These are phyloP conservation scores for Aspergillus sp. DNA, from an alignment of 2,329 filamentous ascomycete genomes.

Conservation along the genomic window DNA sequence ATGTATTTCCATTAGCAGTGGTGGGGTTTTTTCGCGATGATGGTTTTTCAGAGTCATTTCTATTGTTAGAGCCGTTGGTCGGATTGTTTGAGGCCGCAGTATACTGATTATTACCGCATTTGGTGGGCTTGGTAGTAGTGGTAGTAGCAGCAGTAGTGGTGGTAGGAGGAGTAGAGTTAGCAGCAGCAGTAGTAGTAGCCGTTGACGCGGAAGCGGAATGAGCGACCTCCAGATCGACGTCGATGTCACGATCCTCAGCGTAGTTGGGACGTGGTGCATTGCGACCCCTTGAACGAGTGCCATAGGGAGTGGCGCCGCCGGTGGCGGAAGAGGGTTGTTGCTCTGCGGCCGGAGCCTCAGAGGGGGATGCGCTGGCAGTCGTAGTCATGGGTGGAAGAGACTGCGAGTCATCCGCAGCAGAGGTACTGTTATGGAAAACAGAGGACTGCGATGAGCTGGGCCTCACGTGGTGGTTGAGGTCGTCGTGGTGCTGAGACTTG, in stretches of 20 bases:
- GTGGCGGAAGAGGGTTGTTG: conserved; percentile 38
- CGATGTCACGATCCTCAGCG: conserved; percentile 84
- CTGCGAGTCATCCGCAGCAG: conserved; percentile 26
- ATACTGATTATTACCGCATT: conserved; percentile 15
- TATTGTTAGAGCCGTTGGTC: conserved; percentile 23
- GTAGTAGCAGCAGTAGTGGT: no score
- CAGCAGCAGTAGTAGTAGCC: no score
- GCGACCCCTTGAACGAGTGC: conserved; percentile 87
- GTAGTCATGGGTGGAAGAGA: conserved; percentile 28
- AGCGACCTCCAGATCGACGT: conserved; percentile 71
- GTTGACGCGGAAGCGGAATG: conserved; percentile 16
- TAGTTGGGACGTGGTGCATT: conserved; percentile 82
- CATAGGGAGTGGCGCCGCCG: conserved; percentile 59
- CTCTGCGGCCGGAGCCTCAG: conserved; percentile 29
- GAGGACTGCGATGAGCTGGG: conserved; percentile 16
- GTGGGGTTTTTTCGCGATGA: conserved; percentile 33
- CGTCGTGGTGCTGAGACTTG: conserved; percentile 9
- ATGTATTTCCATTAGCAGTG: conserved; percentile 25
- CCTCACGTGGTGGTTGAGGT: conserved; percentile 14
- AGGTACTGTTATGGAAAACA: no score
- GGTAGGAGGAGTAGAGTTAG: no score
- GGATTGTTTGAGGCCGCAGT: conserved; percentile 17
- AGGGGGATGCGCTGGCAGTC: conserved; percentile 37
- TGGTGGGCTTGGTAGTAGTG: conserved; percentile 19
- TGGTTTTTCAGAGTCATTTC: conserved; percentile 29